Base-by-base conservation (phyloP, 2,329 filamentous ascomycete species). In the Fusarium sp. region DNA sequence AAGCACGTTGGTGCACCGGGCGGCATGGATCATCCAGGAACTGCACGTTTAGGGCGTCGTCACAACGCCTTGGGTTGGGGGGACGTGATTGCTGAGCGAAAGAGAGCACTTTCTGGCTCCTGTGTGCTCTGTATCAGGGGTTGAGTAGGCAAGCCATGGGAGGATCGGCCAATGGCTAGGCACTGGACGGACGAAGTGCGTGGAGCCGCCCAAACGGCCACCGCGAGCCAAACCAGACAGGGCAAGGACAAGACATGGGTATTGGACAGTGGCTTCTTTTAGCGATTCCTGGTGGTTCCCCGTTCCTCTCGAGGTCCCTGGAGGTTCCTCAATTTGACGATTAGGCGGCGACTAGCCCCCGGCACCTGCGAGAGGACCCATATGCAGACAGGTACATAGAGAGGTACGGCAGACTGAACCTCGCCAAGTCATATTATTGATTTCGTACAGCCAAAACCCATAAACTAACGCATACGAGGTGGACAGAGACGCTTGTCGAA, bases 271-370 rank as follows among this genome's bases (percentile, higher is more conserved):
- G 71, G 71, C 72, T 73, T 68, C 66, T 63, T 58, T 54, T 67
- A 56, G 65, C 64, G 62, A 63, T 70, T 68, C 56, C 55, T 74
- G 64, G 26, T 45, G 53, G 70, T 58, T 51, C 56, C 57, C 35
- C 47, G 66, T 65, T 57, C 55, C 61, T 56, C 56, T 58, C 59
- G 36, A 55, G 65, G 51, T 71, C 62, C 68, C 68, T 72, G 61
- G 62, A 59, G 61, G 67, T 64, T 68, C 57, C 62, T 69, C 55
- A 50, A 57, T 66, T 72, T 69, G 48, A 44, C 54, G 56, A 61
- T 67, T 73, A 70, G 75, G 74, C 72, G 72, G 74, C 66, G 66
- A 77, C 71, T 77, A 74, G 68, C 74, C 74, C 65, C 75, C 71
- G 65, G 70, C 64, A 71, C 60, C 69, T 72, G 73, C 62, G 75